Conservation (phyloP, 2,329 filamentous ascomycete species). For the Ophiosphaerella narmari region DNA sequence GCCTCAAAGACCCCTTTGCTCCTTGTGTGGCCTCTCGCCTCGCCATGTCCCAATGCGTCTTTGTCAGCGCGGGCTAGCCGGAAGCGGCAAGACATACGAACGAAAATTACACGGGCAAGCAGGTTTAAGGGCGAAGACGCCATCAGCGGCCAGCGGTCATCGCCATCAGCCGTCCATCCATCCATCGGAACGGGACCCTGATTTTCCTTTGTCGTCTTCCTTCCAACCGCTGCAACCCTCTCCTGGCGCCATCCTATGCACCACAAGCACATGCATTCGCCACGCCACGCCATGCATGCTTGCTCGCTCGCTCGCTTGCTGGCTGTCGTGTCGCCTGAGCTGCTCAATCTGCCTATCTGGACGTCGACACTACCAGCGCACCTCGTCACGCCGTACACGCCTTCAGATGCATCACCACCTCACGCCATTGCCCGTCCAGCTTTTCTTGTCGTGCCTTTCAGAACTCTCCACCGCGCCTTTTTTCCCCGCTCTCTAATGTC, state of each 20-base stretch:
- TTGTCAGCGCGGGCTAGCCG: conserved; percentile 8
- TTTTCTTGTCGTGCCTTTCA: too few species aligned
- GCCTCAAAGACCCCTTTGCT: not conserved
- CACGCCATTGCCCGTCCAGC: too few species aligned
- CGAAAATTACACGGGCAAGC: conserved; percentile 1
- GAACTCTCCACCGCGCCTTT: not conserved
- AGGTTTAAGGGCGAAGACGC: conserved; percentile 9
- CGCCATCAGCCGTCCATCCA: not conserved
- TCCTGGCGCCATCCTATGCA: conserved; percentile 8
- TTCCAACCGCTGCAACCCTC: conserved; percentile 18
- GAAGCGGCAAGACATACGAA: not conserved
- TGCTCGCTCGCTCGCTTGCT: not conserved
- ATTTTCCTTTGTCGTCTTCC: conserved; percentile 8
- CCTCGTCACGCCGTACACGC: too few species aligned
- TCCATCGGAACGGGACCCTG: conserved; percentile 12
- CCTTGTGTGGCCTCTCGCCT: not conserved
- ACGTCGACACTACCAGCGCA: too few species aligned
- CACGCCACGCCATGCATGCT: not conserved
- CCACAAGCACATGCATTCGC: conserved; percentile 1
- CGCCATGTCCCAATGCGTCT: not conserved
- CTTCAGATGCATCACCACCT: too few species aligned
- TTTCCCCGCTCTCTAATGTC: not conserved
- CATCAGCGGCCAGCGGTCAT: too few species aligned
- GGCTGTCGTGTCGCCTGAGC: too few species aligned
- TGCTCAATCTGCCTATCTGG: too few species aligned